phyloP scores from a whole-genome alignment of 345 rosid genomes.

The Mangifera indica region DNA sequence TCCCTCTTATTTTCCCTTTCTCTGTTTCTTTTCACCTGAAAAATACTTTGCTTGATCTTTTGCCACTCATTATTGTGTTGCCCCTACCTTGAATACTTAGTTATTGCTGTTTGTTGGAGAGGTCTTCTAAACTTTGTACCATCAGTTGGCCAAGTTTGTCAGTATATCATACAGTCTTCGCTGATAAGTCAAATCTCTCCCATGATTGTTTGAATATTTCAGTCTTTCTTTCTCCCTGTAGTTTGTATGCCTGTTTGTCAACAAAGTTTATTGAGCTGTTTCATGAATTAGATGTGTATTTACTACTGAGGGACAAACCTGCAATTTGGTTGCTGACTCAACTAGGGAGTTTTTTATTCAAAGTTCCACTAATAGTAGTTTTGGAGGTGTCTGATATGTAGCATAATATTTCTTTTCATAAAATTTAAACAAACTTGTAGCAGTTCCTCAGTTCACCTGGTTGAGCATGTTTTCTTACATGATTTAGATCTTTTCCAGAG shows the following conservation, averaged over 20 bases:
- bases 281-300: conserved; percentile 4
- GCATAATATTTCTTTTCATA: background rate
- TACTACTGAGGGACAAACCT: background rate
- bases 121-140: background rate
- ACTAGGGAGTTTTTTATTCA: background rate
- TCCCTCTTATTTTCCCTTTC: background rate
- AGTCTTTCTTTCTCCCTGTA: background rate
- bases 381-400: background rate
- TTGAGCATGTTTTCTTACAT: background rate
- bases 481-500: background rate
- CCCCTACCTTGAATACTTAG: background rate
- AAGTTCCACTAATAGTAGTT: background rate
- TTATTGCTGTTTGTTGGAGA: background rate
- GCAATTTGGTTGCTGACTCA: background rate
- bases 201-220: background rate
- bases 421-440: background rate
- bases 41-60: background rate
- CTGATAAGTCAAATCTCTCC: background rate
- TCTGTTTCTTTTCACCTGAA: background rate
- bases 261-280: background rate
- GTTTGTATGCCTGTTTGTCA: too few relatives aligned
- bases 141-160: background rate
- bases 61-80: background rate
- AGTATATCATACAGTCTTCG: background rate
- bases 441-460: background rate